Conservation (phyloP, 169 alveolate species). For the Miamiensis avidus region DNA sequence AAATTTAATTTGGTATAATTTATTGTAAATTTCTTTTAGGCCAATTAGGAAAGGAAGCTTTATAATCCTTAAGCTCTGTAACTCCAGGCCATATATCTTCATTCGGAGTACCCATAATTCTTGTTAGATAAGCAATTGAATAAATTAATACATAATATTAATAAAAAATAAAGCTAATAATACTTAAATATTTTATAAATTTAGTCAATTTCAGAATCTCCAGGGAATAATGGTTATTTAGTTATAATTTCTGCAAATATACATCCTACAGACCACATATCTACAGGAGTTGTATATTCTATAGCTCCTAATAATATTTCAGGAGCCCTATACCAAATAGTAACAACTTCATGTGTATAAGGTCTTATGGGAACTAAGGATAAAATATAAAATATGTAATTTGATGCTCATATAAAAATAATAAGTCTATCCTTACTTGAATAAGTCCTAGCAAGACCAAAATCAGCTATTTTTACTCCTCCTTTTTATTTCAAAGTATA, state of each 20-base stretch:
- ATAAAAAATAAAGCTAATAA: background rate
- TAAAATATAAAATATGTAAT: too few relatives aligned
- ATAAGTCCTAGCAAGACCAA: slow-evolving; percentile 63
- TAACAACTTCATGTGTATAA: slow-evolving; percentile 94
- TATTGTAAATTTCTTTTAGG: slow-evolving; percentile 19
- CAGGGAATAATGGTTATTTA: slow-evolving; percentile 82
- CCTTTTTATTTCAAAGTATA: slow-evolving; percentile 1
- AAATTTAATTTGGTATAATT: slow-evolving; percentile 8
- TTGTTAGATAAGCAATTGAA: background rate
- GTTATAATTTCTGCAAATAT: slow-evolving; percentile 86
- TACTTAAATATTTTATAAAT: slow-evolving; percentile 81
- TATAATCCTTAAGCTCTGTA: slow-evolving; percentile 32
- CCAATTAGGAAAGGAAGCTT: slow-evolving; percentile 34
- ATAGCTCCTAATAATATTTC: slow-evolving; percentile 95
- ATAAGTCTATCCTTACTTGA: background rate
- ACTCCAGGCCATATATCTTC: slow-evolving; percentile 84
- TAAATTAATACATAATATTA: background rate
- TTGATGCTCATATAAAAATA: too few relatives aligned
- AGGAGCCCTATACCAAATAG: slow-evolving; percentile 99
- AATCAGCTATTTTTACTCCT: slow-evolving; percentile 59
- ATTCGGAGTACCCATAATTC: slow-evolving; percentile 82
- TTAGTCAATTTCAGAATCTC: slow-evolving; percentile 87
- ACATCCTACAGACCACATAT: slow-evolving; percentile 97
- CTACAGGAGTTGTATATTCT: slow-evolving; percentile 95
- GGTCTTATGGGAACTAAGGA: slow-evolving; percentile 88